phyloP scores from a whole-genome alignment of 1,284 basidiomycete species.

The Fereydounia khargensis region DNA sequence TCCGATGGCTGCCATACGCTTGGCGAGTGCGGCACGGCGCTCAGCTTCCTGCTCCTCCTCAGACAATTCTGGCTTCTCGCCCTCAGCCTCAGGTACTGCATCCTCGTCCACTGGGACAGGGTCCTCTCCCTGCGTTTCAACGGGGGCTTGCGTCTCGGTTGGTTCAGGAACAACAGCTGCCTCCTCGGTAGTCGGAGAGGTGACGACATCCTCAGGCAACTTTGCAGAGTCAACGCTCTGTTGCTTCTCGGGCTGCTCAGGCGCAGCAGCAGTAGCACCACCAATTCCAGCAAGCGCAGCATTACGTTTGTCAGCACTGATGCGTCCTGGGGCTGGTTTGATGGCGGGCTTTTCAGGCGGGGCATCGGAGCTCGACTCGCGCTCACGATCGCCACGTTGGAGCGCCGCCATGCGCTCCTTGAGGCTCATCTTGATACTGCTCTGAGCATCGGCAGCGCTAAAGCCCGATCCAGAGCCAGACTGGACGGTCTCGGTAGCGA shows the following conservation, averaged over 20 bases:
- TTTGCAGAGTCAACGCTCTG: conserved; percentile 5
- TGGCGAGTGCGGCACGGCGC: conserved; percentile 43
- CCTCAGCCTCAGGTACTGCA: conserved; percentile 3
- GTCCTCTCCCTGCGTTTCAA: background rate
- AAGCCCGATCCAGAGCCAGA: conserved; percentile 19
- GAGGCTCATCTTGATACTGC: conserved; percentile 54
- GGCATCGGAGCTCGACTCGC: background rate
- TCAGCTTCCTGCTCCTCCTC: conserved; percentile 45
- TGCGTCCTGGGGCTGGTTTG: background rate
- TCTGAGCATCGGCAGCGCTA: conserved; percentile 51
- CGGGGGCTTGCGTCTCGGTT: background rate
- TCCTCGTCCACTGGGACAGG: background rate
- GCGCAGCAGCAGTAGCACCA: conserved; percentile 3
- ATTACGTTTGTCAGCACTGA: conserved; percentile 25
- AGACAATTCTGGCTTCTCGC: conserved; percentile 12
- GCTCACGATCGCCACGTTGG: conserved; percentile 36
- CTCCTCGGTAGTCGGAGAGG: background rate
- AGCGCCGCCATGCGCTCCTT: conserved; percentile 56
- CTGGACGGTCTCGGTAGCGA: conserved; percentile 2
- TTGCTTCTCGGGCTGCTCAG: background rate
- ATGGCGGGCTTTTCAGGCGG: background rate
- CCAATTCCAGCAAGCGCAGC: conserved; percentile 38
- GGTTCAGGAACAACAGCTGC: too few relatives aligned
- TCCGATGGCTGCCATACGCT: conserved; percentile 52
- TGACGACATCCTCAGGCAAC: background rate